Percentiles rank a stretch among this genome's conserved stretches.
Evolutionary conservation across 495 filamentous ascomycete genomes (phyloP).

Genomic region (Xylaria cubensis): DNA sequence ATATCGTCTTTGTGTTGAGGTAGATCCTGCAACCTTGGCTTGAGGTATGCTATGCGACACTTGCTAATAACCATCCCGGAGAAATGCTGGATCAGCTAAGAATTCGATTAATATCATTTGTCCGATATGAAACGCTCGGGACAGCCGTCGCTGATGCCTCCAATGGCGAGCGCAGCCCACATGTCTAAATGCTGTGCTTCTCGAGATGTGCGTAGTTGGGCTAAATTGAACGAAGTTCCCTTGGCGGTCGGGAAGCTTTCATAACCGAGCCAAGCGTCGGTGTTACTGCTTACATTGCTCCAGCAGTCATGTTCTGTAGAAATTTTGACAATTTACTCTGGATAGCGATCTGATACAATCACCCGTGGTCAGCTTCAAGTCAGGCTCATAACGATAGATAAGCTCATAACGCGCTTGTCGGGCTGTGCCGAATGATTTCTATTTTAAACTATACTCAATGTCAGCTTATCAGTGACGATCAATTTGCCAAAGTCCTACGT

Average conservation of each 20-base stretch:
- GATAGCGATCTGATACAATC: not conserved
- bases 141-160: not conserved
- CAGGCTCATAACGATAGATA: not conserved
- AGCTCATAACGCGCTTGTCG: not conserved
- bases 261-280: not conserved
- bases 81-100: not conserved
- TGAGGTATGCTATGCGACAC: not conserved
- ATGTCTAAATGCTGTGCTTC: not conserved
- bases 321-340: not conserved
- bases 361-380: not conserved
- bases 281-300: not conserved
- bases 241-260: slow-evolving; percentile 1
- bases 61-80: not conserved
- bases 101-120: not conserved
- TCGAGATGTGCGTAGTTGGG: not conserved
- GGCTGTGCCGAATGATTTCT: not conserved
- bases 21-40: slow-evolving; percentile 5
- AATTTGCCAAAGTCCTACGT: not conserved
- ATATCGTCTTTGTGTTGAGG: not conserved
- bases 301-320: not conserved
- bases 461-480: slow-evolving; percentile 9
- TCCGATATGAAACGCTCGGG: too few species aligned
- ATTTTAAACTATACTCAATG: not conserved
- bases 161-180: not conserved
- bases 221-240: not conserved